A percentile compares a stretch with the other conserved stretches of the same genome.
Evolutionary conservation across 2,329 filamentous ascomycete species (phyloP).

Genomic region (Hymenoscyphus infarciens): DNA sequence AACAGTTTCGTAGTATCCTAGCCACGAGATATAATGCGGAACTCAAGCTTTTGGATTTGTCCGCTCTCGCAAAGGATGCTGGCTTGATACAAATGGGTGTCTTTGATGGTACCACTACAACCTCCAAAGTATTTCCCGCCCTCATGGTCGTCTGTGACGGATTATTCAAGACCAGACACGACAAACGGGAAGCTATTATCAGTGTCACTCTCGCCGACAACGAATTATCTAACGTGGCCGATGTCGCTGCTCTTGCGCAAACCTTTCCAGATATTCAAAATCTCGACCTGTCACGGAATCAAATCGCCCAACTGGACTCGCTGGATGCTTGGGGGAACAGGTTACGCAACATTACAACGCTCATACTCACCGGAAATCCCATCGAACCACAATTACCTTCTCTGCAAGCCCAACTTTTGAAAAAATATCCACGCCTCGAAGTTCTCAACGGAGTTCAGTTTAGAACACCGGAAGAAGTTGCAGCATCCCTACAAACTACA

Average conservation of each 20-base stretch:
- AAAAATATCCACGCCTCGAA: constrained; percentile 80
- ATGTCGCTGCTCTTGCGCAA: constrained; percentile 70
- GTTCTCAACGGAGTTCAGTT: constrained; percentile 73
- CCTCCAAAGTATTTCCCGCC: constrained; percentile 81
- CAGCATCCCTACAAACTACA: constrained; percentile 45
- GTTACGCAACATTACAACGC: constrained; percentile 74
- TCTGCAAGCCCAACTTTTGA: constrained; percentile 68
- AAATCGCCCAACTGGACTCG: constrained; percentile 63
- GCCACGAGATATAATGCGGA: constrained; percentile 67
- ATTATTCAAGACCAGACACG: constrained; percentile 67
- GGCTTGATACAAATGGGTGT: constrained; percentile 68
- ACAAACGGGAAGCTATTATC: constrained; percentile 73
- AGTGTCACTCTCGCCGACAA: constrained; percentile 83
- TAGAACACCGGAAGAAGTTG: constrained; percentile 67
- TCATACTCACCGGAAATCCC: constrained; percentile 76
- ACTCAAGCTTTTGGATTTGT: constrained; percentile 77
- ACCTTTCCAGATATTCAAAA: constrained; percentile 85
- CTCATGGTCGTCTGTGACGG: constrained; percentile 83
- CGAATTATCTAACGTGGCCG: constrained; percentile 65
- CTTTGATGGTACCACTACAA: constrained; percentile 60
- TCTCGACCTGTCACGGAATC: constrained; percentile 83
- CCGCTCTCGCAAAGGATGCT: constrained; percentile 68
- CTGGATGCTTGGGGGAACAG: constrained; percentile 75
- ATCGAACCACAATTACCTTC: constrained; percentile 58
- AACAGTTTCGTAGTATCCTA: constrained; percentile 68